Evolutionary conservation across 2,329 filamentous ascomycete genomes (phyloP), one percentile per base, ranked within the genome.

Genomic region (Pseudogymnoascus sp.): DNA sequence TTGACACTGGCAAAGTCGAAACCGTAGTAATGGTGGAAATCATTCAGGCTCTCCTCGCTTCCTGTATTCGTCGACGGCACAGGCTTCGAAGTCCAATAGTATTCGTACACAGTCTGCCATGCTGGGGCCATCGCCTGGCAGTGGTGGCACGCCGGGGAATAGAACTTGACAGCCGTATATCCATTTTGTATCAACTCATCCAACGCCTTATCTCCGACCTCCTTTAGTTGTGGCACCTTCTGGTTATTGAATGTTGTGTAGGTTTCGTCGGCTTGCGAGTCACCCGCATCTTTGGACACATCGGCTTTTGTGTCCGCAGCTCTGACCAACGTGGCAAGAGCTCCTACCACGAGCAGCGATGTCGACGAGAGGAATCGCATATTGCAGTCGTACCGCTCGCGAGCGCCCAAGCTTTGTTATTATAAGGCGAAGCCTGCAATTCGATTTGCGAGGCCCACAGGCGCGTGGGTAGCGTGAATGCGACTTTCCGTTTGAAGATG

Each of bases 51-150:
- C 74, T 57, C 78, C 75, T 59, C 78, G 74, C 63, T 79, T 75
- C 58, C 60, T 4, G 66, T 38, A 12, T 64, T 57, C 9, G 63
- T 64, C 43, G 68, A 60, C 22, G 70, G 67, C 9, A 87, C 76
- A 14, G 88, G 87, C 68, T 91, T 87, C 37, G 90, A 94, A 37
- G 92, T 97, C 77, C 90, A 68, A 77, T 97, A 99, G 75, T 87
- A 97, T 76, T 99, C 94, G 79, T 97, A 96, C 12, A 93, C 75
- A 4, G 92, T 97, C 75, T 97, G 91, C 80, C 85, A 97, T 58
- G 84, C 87, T 6, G 94, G 94, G 59, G 90, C 91, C 70, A 91
- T 89, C 58, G 82, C 78, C 20, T 60, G 35, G 50, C 62, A 63
- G 33, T 63, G 62, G 28, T 18, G 53, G 30, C 79, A 82, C 35